phyloP scores from a whole-genome alignment of 495 filamentous ascomycete genomes.

The Immersiella caudata region DNA sequence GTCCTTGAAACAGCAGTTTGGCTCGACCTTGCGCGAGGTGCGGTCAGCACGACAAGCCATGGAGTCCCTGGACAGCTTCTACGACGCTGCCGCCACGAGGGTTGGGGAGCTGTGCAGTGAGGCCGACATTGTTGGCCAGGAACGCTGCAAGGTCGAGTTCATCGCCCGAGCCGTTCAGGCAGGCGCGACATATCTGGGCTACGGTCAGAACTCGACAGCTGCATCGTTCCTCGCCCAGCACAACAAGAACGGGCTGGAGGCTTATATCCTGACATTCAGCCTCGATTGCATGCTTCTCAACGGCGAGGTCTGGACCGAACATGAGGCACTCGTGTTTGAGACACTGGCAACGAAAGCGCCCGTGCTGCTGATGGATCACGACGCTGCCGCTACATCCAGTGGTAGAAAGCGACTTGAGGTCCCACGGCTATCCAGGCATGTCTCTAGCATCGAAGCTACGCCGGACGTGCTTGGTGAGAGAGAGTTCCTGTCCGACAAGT shows the following conservation, averaged over 20 bases:
- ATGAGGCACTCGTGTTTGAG: slow-evolving; percentile 27
- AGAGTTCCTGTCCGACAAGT: slow-evolving; percentile 28
- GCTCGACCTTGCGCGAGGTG: slow-evolving; percentile 30
- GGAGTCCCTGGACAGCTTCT: neutral
- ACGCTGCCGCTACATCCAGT: slow-evolving; percentile 14
- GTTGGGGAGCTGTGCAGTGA: neutral
- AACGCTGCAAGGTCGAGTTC: neutral
- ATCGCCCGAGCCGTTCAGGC: neutral
- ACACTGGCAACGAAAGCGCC: slow-evolving; percentile 14
- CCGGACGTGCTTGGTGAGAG: slow-evolving; percentile 30
- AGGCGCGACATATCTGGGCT: slow-evolving; percentile 2
- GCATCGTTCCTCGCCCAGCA: neutral
- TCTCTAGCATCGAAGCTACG: slow-evolving; percentile 15
- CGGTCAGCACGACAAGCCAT: neutral
- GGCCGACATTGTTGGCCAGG: neutral
- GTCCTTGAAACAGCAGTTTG: neutral
- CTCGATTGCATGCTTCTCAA: slow-evolving; percentile 1
- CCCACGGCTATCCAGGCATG: slow-evolving; percentile 25
- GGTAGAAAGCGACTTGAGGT: neutral
- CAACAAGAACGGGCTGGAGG: neutral
- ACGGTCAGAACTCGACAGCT: neutral
- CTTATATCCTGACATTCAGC: slow-evolving; percentile 9
- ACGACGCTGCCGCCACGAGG: neutral
- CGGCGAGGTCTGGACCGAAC: slow-evolving; percentile 24
- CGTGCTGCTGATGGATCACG: slow-evolving; percentile 32